Evolutionary conservation across 2,329 filamentous ascomycete genomes (phyloP), one percentile per base, ranked within the genome.

Genomic region (Sporothrix sp.): DNA sequence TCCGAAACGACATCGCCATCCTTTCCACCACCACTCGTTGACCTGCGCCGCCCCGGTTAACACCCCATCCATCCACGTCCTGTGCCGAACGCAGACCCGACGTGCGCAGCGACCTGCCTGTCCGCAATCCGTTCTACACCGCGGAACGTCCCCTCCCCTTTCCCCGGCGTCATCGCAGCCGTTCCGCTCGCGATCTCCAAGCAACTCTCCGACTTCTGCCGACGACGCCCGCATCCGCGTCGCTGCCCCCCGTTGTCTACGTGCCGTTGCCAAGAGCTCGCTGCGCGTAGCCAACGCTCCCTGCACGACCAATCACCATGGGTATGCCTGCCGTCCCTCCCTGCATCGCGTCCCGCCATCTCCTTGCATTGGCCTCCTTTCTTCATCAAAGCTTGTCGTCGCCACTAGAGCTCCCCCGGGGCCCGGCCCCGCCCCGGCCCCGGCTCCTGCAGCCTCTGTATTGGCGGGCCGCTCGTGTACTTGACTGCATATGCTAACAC

Each of bases 401-500:
- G 21, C 23, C 27, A 13, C 9, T 14, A 39, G 10, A 45, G 13
- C 27, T 21, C 21, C 38, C 25, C 33, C 20, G 43, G 20, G 14
- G 43, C 3, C 16, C 16, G 7, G 37, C 30, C 18, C 11, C 21
- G 2, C 11, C 36, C 11, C 20, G 27, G 13, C 27, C 21, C 9
- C 21, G n/a, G 18, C 23, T n/a, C n/a, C n/a, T n/a, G n/a, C n/a
- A n/a, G n/a, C n/a, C n/a, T n/a, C n/a, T n/a, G n/a, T n/a, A n/a
- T n/a, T n/a, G n/a, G n/a, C n/a, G n/a, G n/a, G n/a, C n/a, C n/a
- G n/a, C n/a, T n/a, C n/a, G n/a, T n/a, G n/a, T n/a, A n/a, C n/a
- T n/a, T n/a, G 20, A 28, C 13, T 9, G 13, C 10, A 20, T 20
- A 32, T 48, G 80, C 68, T 59, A 55, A 55, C 55, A 49, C 54